A percentile compares a stretch with the other conserved stretches of the same genome.
phyloP scores from a whole-genome alignment of 2,329 filamentous ascomycete genomes.

The Coniochaeta prunicola region DNA sequence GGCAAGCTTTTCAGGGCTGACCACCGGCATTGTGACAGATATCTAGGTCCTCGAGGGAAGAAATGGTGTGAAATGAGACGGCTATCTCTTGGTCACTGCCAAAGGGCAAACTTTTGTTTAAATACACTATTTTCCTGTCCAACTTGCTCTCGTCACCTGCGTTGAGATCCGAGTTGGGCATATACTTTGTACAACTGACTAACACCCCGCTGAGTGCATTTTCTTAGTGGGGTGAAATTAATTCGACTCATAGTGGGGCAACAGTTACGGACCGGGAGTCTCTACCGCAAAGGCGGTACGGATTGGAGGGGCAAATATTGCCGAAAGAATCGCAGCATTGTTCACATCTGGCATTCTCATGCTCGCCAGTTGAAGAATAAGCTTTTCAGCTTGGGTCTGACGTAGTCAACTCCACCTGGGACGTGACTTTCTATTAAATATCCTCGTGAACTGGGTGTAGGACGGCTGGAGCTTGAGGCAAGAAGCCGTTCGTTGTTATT shows the following conservation, averaged over 20 bases:
- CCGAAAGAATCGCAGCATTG: constrained; percentile 4
- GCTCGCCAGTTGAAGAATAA: not conserved
- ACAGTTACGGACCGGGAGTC: constrained; percentile 6
- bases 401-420: not conserved
- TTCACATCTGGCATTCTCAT: not conserved
- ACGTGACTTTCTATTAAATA: not conserved
- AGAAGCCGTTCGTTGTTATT: not conserved
- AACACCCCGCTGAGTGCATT: constrained; percentile 7
- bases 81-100: not conserved
- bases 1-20: constrained; percentile 83
- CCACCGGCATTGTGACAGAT: constrained; percentile 69
- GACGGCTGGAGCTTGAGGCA: not conserved
- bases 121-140: not conserved
- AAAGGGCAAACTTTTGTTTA: not conserved
- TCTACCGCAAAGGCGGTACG: too few relatives aligned
- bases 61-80: not conserved
- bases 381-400: not conserved
- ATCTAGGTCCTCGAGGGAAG: not conserved
- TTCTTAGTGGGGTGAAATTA: constrained; percentile 5
- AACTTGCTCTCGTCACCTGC: not conserved
- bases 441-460: not conserved
- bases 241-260: not conserved
- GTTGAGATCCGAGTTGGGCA: not conserved
- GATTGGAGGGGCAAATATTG: not conserved
- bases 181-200: constrained; percentile 6